A percentile compares a stretch with the other conserved stretches of the same genome.
phyloP scores from a whole-genome alignment of 2,329 filamentous ascomycete genomes.

The Orbilia ellipsospora region DNA sequence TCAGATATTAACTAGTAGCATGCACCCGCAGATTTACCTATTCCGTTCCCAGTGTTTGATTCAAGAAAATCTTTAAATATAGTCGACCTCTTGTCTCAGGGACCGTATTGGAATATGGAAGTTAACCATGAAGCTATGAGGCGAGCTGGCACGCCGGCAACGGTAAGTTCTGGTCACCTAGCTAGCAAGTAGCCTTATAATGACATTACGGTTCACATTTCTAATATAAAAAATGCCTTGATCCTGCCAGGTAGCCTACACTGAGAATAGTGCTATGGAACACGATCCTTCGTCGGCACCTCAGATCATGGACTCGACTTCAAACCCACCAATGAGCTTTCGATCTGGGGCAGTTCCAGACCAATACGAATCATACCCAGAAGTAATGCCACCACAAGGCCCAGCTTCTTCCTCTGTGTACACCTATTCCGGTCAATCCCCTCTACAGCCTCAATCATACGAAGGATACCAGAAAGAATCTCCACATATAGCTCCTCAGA shows the following conservation, averaged over 20 bases:
- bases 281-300: constrained; percentile 40
- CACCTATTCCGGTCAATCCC: constrained; percentile 19
- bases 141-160: constrained; percentile 7
- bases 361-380: constrained; percentile 51
- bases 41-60: not conserved
- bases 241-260: constrained; percentile 9
- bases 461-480: constrained; percentile 26
- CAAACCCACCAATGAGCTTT: constrained; percentile 37
- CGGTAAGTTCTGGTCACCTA: constrained; percentile 17
- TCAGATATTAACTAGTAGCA: no score
- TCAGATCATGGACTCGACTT: constrained; percentile 27
- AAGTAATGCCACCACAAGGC: constrained; percentile 41
- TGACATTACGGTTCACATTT: not conserved
- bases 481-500: constrained; percentile 8
- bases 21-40: no score
- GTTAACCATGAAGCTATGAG: constrained; percentile 50
- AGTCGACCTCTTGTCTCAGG: not conserved
- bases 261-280: constrained; percentile 27
- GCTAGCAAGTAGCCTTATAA: not conserved
- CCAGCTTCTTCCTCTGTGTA: constrained; percentile 19
- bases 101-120: constrained; percentile 22
- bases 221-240: not conserved
- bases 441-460: constrained; percentile 5
- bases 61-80: not conserved
- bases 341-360: constrained; percentile 47